Base-by-base conservation (phyloP, 768 basidiomycete species). In the Pulveroboletus ravenelii region DNA sequence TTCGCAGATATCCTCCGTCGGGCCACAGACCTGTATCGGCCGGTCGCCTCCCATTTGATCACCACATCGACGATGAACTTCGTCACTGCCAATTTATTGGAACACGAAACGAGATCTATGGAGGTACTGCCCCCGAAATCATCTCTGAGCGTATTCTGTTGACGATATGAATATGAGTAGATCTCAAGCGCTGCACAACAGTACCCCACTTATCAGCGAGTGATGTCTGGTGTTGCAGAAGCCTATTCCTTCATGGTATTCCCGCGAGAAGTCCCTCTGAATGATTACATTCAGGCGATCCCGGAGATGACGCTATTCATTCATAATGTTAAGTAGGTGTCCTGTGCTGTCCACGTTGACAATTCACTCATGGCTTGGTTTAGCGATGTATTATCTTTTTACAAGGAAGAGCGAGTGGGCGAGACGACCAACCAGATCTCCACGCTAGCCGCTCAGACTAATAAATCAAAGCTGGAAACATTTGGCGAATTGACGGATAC, bases 361-460 rank as follows among this genome's bases (percentile, higher is more conserved):
- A 3, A 2, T 3, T 30, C 13, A 29, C n/a, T 39, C 5, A 47
- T 10, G 7, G 15, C 15, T 1, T 23, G 3, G 27, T 60, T 36
- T 20, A 75, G 73, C 49, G 73, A 76, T 32, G 56, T 74, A 27
- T 54, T 74, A 2, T 74, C 69, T 0, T 74, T 75, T 47, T 70
- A 75, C 50, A 67, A 75, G 50, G 74, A 76, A 62, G 74, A 75
- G 45, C 47, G 61, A 2, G 61, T 47, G 0, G 67, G 64, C 3
- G 74, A 75, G 45, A 50, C 53, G 5, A 62, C 64, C 32, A 74
- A 74, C 49, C 68, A 61, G 25, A 55, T 74, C 31, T 72, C 74
- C 1, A 52, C 61, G 14, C 48, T 67, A 0, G 72, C 73, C 0
- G 51, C 54, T 10, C 59, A 53, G 25, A 49, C 55, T 3, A 50